Conservation (phyloP, 73 alveolate genomes). For the Blepharisma japonicum region DNA sequence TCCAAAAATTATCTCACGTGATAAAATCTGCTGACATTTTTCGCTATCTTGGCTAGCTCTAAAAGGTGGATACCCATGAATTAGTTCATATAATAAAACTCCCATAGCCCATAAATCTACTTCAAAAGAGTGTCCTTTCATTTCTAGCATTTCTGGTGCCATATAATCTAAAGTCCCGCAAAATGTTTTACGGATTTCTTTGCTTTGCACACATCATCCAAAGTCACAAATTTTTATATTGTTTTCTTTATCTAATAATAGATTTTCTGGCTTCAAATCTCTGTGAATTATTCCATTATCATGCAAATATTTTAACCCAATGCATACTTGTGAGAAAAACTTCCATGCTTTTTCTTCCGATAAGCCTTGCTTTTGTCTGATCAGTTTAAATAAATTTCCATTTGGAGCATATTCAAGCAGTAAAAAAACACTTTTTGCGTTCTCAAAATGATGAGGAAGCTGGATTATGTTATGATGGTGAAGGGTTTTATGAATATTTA, state of each 20-base stretch:
- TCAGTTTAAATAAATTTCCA: slow-evolving; percentile 70
- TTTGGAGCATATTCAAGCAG: slow-evolving; percentile 79
- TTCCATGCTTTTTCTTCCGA: slow-evolving; percentile 69
- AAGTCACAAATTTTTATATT: slow-evolving; percentile 86
- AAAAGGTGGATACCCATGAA: slow-evolving; percentile 92
- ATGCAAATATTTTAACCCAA: slow-evolving; percentile 62
- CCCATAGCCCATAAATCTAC: slow-evolving; percentile 94
- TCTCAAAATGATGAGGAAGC: slow-evolving; percentile 44
- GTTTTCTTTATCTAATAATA: slow-evolving; percentile 67
- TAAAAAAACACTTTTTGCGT: slow-evolving; percentile 57
- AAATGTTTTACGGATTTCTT: slow-evolving; percentile 76
- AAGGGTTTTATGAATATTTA: slow-evolving; percentile 66
- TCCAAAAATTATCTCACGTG: background rate
- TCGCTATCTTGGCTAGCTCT: background rate
- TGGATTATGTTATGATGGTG: slow-evolving; percentile 73
- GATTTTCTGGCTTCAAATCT: slow-evolving; percentile 89
- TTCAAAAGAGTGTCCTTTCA: slow-evolving; percentile 61
- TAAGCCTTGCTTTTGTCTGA: slow-evolving; percentile 46
- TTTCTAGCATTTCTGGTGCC: slow-evolving; percentile 94
- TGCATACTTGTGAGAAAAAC: slow-evolving; percentile 53
- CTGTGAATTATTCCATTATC: slow-evolving; percentile 61
- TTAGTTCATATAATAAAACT: slow-evolving; percentile 79
- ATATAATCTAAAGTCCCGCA: slow-evolving; percentile 95
- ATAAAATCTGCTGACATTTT: slow-evolving; percentile 28
- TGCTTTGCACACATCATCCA: slow-evolving; percentile 80